phyloP scores from a whole-genome alignment of 306 rosid species.

The Adenanthera pavonina region DNA sequence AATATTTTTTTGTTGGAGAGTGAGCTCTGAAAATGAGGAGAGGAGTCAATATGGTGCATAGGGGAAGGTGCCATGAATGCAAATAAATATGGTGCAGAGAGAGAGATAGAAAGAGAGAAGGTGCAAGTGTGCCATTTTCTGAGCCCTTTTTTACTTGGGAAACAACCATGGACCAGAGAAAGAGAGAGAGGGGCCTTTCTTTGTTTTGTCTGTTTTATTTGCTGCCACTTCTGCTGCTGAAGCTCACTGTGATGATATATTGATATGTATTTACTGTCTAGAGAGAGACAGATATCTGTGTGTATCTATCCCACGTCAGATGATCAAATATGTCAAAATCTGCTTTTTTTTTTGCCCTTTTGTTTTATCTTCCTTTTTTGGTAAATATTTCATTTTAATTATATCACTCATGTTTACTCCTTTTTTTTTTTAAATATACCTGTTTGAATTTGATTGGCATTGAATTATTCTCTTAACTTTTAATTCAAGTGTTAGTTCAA shows the following conservation, averaged over 20 bases:
- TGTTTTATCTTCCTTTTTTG: not conserved
- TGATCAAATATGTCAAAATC: slow-evolving; percentile 25
- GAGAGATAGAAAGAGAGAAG: slow-evolving; percentile 34
- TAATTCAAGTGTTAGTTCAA: not conserved
- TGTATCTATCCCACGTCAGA: slow-evolving; percentile 18
- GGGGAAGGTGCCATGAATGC: slow-evolving; percentile 56
- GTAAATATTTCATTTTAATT: not conserved
- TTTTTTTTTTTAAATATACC: not conserved
- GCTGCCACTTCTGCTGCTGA: not conserved
- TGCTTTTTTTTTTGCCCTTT: slow-evolving; percentile 9
- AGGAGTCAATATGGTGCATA: slow-evolving; percentile 53
- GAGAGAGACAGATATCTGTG: slow-evolving; percentile 29
- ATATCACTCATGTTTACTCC: not conserved
- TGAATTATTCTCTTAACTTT: not conserved
- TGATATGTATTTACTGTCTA: not conserved
- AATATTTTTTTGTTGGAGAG: slow-evolving; percentile 31
- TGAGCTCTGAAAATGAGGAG: slow-evolving; percentile 66
- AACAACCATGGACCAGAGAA: slow-evolving; percentile 30
- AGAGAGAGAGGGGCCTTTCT: not conserved
- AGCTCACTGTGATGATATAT: not conserved
- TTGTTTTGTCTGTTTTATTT: not conserved
- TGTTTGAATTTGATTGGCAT: not conserved
- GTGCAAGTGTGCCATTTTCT: slow-evolving; percentile 41
- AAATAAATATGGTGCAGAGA: slow-evolving; percentile 52
- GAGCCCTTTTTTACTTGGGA: slow-evolving; percentile 55